Base-by-base conservation (phyloP, 1,139 yeast species). In the Spencermartinsiella ligniputridi region DNA sequence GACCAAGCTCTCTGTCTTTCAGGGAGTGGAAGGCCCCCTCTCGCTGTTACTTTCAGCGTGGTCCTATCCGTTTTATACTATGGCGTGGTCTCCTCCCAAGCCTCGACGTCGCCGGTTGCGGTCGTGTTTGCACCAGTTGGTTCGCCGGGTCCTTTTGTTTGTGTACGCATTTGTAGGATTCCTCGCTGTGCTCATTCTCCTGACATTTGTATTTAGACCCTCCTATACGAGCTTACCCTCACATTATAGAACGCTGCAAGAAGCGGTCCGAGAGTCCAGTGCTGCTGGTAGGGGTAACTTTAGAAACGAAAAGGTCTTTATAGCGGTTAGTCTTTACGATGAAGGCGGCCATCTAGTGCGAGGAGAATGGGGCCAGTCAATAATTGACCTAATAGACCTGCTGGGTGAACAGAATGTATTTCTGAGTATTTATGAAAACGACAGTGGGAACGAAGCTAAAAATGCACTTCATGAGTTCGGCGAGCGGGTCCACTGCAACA, bases 381-480 rank as follows among this genome's bases (percentile, higher is more conserved):
- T 49, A 1, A 33, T 48, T 19, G 41, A 41, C 11, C 42, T 49
- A 15, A 44, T 46, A 5, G 48, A 49, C 13, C 35, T 48, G 15
- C 40, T 49, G 20, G 52, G 52, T 3, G 45, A 45, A 3, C 20
- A 48, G 5, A 48, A 43, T 20, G 50, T 47, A 3, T 48, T 42
- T 35, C 30, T 49, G 22, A 48, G 52, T 33, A 43, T 49, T 13
- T 49, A 48, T 30, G 51, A 50, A 8, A 48, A 46, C n/a, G 46
- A 48, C 12, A 37, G 41, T 12, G 39, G 33, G 15, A 50, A 50
- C 5, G 50, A 46, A 5, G 46, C 50, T 12, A 36, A 40, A 12
- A 33, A 29, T 9, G 50, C 52, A 9, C 42, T 49, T 22, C 35
- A 41, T 13, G 25, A 20, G n/a, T 36, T 49, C 18, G 39, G 32